A percentile compares a stretch with the other conserved stretches of the same genome.
phyloP scores from a whole-genome alignment of 345 rosid species.

The Xanthoceras sorbifolium region DNA sequence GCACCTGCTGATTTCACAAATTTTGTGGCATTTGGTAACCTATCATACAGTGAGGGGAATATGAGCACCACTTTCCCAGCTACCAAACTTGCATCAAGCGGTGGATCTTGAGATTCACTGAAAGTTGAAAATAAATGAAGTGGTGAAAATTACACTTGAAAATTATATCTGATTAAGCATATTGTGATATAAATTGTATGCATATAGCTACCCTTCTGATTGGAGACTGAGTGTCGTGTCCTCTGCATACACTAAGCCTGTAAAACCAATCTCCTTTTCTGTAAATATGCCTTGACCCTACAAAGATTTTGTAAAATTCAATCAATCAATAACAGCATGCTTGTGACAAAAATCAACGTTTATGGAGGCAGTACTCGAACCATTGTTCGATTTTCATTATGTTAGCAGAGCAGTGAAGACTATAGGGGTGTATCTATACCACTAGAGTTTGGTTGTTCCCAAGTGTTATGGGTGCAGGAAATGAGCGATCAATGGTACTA shows the following conservation, averaged over 20 bases:
- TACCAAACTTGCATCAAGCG: slow-evolving; percentile 32
- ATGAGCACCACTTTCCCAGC: slow-evolving; percentile 58
- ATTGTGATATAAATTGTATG: not conserved
- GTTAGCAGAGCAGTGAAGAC: too few species aligned
- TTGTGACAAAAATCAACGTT: not conserved
- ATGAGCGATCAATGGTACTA: slow-evolving; percentile 48
- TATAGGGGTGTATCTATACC: slow-evolving; percentile 19
- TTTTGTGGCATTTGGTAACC: slow-evolving; percentile 27
- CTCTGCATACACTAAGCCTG: slow-evolving; percentile 45
- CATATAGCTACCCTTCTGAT: slow-evolving; percentile 29
- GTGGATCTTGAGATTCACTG: slow-evolving; percentile 42
- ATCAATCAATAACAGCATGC: not conserved
- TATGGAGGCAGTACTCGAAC: too few species aligned
- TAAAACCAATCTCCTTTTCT: slow-evolving; percentile 43
- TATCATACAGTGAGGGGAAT: slow-evolving; percentile 33
- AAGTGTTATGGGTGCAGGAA: slow-evolving; percentile 40
- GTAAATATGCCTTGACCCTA: slow-evolving; percentile 60
- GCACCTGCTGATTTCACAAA: slow-evolving; percentile 37
- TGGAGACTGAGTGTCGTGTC: slow-evolving; percentile 25
- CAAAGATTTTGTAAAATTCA: not conserved
- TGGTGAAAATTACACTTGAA: not conserved
- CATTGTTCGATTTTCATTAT: too few species aligned
- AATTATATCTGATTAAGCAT: not conserved
- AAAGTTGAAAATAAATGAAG: slow-evolving; percentile 4
- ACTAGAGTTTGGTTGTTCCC: slow-evolving; percentile 37